phyloP scores from a whole-genome alignment of 2,329 filamentous ascomycete species.

The Sporothrix brunneoviolacea region DNA sequence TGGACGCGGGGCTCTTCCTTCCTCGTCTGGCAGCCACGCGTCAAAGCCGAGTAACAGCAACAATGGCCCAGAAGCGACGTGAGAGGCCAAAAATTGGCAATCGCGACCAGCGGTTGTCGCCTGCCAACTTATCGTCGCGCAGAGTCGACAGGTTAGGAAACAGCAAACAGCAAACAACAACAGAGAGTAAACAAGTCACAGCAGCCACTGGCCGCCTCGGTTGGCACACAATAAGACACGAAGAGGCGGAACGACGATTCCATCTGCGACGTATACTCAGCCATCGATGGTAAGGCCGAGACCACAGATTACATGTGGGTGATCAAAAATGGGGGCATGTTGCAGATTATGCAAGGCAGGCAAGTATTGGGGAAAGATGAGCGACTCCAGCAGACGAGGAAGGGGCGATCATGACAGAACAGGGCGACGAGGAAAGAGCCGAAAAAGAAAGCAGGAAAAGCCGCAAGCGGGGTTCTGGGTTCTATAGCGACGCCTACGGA shows the following conservation, averaged over 20 bases:
- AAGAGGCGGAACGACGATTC: too few species aligned
- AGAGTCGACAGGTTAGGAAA: too few species aligned
- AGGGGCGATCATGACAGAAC: neutral
- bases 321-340: conserved; percentile 8
- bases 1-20: neutral
- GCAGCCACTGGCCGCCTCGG: too few species aligned
- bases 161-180: neutral
- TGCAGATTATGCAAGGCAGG: conserved; percentile 4
- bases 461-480: too few species aligned
- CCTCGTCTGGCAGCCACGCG: neutral
- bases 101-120: too few species aligned
- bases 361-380: neutral
- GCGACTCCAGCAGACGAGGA: too few species aligned
- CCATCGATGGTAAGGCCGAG: neutral
- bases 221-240: too few species aligned
- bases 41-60: neutral
- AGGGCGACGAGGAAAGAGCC: neutral
- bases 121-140: too few species aligned
- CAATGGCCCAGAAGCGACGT: too few species aligned
- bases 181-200: conserved; percentile 3
- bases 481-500: too few species aligned
- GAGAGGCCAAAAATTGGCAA: too few species aligned
- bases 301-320: neutral
- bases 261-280: too few species aligned
- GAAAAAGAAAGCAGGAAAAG: neutral